A percentile compares a stretch with the other conserved stretches of the same genome.
phyloP scores from a whole-genome alignment of 108 stramenopile genomes.

The Craspedostauros australis region DNA sequence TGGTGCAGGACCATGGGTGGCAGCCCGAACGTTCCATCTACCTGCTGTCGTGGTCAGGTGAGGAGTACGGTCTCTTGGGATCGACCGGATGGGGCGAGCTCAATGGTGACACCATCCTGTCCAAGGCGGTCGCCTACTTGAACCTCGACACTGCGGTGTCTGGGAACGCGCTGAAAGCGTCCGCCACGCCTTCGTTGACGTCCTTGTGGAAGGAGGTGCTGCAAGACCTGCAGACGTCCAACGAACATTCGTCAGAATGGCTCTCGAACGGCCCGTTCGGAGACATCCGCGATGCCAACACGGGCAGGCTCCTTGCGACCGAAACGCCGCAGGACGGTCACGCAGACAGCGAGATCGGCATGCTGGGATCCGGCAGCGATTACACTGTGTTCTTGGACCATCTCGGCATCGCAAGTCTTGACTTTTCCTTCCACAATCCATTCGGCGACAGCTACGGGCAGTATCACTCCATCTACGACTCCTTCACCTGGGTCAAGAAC shows the following conservation, averaged over 20 bases:
- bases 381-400: conserved; percentile 69
- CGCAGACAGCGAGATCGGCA: conserved; percentile 26
- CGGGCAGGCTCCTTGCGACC: conserved; percentile 3
- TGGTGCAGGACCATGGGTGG: conserved; percentile 36
- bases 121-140: conserved; percentile 39
- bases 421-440: conserved; percentile 33
- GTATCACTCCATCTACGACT: conserved; percentile 66
- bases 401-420: conserved; percentile 51
- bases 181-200: conserved; percentile 44
- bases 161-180: conserved; percentile 28
- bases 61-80: conserved; percentile 60
- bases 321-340: not conserved
- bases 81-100: conserved; percentile 70
- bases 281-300: conserved; percentile 22
- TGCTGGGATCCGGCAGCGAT: conserved; percentile 56
- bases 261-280: not conserved
- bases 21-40: conserved; percentile 43
- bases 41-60: conserved; percentile 61
- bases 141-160: conserved; percentile 61
- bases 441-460: conserved; percentile 35
- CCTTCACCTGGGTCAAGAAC: conserved; percentile 43
- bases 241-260: not conserved
- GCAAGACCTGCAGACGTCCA: conserved; percentile 7
- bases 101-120: conserved; percentile 19
- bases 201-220: conserved; percentile 24